A percentile compares a stretch with the other conserved stretches of the same genome.
These are phyloP conservation scores for Aphanomyces stellatus DNA, from an alignment of 352 stramenopile species.

Conservation along the genomic window DNA sequence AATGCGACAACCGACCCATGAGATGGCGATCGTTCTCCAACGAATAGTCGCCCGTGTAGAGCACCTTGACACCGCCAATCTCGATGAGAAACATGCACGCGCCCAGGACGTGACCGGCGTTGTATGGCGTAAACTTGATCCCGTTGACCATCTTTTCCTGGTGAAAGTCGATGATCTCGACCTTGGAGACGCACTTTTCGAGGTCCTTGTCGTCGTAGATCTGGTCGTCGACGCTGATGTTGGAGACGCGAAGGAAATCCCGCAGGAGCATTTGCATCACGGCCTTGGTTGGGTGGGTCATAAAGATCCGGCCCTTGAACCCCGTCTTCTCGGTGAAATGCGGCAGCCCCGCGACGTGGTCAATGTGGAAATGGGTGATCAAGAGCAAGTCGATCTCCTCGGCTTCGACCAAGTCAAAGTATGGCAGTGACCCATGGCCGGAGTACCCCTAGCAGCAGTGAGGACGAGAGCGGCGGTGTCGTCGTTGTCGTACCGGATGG, in stretches of 20 bases:
- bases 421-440: slow-evolving; percentile 95
- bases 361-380: slow-evolving; percentile 99
- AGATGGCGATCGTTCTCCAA: slow-evolving; percentile 98
- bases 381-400: slow-evolving; percentile 95
- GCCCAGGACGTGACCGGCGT: slow-evolving; percentile 98
- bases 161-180: slow-evolving; percentile 98
- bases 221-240: slow-evolving; percentile 89
- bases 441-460: slow-evolving; percentile 77
- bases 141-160: slow-evolving; percentile 95
- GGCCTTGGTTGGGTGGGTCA: slow-evolving; percentile 99
- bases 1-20: slow-evolving; percentile 84
- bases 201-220: slow-evolving; percentile 94
- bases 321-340: slow-evolving; percentile 99
- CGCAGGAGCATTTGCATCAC: slow-evolving; percentile 97
- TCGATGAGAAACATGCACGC: slow-evolving; percentile 99
- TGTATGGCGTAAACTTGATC: slow-evolving; percentile 98
- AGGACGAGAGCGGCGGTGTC: not conserved
- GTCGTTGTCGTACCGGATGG: slow-evolving; percentile 34
- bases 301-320: slow-evolving; percentile 98
- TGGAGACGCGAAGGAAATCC: slow-evolving; percentile 94
- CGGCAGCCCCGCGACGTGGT: slow-evolving; percentile 97
- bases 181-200: slow-evolving; percentile 94
- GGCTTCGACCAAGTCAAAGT: slow-evolving; percentile 95
- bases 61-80: slow-evolving; percentile 94
- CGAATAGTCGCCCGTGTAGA: slow-evolving; percentile 98